phyloP scores from a whole-genome alignment of 805 yeast species.

The Yarrowia sp. region DNA sequence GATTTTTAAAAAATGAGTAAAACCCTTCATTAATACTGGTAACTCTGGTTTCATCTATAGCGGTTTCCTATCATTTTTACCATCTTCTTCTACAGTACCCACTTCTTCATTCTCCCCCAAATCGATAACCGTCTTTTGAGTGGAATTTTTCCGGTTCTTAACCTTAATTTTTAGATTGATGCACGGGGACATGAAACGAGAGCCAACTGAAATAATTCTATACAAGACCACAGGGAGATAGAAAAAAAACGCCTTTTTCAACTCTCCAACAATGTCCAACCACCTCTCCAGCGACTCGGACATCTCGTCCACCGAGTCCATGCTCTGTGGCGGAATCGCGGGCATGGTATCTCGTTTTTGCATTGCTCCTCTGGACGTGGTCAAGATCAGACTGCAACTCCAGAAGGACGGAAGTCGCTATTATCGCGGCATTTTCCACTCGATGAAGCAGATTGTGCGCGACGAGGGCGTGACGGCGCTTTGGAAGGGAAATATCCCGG shows the following conservation, averaged over 20 bases:
- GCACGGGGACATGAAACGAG: background rate
- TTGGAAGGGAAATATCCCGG: constrained; percentile 98
- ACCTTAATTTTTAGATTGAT: background rate
- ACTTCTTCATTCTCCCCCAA: background rate
- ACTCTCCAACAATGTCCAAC: constrained; percentile 26
- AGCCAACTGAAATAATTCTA: background rate
- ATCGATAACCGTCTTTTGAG: background rate
- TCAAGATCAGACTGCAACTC: constrained; percentile 72
- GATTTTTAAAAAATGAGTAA: too few relatives aligned
- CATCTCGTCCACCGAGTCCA: constrained; percentile 51
- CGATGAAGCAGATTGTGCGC: constrained; percentile 45
- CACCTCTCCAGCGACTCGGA: constrained; percentile 44
- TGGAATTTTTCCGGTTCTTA: background rate
- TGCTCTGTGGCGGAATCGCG: constrained; percentile 67
- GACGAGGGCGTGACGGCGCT: constrained; percentile 71
- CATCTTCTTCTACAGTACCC: too few relatives aligned
- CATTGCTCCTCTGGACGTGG: constrained; percentile 75
- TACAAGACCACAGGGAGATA: background rate
- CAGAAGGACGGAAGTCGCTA: constrained; percentile 40
- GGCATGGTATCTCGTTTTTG: constrained; percentile 61
- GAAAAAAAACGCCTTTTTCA: background rate
- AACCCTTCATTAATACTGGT: too few relatives aligned
- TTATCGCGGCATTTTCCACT: constrained; percentile 37
- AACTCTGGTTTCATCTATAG: too few relatives aligned
- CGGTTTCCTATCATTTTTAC: too few relatives aligned